phyloP scores from a whole-genome alignment of 148 eudicot species.

The Camellia sinensis region DNA sequence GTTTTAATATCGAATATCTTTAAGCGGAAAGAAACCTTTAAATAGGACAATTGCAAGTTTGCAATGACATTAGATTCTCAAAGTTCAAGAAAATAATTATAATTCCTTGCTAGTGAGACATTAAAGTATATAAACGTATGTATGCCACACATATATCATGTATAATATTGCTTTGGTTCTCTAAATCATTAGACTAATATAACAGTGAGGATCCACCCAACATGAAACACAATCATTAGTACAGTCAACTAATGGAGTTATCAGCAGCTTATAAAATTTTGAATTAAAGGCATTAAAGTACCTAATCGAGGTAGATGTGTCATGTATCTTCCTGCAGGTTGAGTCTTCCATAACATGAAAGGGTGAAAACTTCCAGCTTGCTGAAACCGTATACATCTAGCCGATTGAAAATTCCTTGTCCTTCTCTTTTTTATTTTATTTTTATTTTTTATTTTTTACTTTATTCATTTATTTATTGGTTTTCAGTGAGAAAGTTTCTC shows the following conservation, averaged over 20 bases:
- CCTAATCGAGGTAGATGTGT: background rate
- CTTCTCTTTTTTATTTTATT: background rate
- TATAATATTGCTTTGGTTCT: background rate
- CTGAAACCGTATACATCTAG: background rate
- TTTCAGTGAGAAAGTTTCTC: background rate
- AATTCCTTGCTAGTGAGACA: background rate
- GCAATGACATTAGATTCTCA: conserved; percentile 7
- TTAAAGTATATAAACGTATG: background rate
- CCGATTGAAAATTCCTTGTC: no score
- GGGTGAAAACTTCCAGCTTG: background rate
- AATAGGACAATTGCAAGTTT: background rate
- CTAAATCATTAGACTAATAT: background rate
- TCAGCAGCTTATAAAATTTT: background rate
- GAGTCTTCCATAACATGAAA: background rate
- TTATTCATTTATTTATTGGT: background rate
- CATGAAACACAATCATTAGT: background rate
- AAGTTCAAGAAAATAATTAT: background rate
- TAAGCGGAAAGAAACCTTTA: background rate
- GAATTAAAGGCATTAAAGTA: background rate
- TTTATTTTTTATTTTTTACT: background rate
- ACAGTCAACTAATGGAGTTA: background rate
- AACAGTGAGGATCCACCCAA: background rate
- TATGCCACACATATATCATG: background rate
- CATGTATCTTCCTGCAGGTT: background rate
- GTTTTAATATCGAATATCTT: background rate